Conservation (phyloP, 208 protist species). For the Trypanosoma vivax region DNA sequence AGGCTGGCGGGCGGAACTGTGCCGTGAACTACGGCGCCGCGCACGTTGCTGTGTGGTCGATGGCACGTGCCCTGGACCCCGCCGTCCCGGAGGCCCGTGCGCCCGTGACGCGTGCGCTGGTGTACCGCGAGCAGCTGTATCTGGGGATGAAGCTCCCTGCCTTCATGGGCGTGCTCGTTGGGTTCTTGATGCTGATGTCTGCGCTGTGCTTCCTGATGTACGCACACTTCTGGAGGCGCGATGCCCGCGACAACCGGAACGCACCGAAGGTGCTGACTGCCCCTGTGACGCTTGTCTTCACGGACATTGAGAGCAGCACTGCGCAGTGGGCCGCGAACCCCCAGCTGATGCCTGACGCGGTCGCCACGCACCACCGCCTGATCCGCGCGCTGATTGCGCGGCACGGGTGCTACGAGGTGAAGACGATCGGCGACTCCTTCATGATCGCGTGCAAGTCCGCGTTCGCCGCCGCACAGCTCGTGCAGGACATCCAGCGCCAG, state of each 20-base stretch:
- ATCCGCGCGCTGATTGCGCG: conserved; percentile 43
- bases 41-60: conserved; percentile 22
- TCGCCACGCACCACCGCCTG: conserved; percentile 56
- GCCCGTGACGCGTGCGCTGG: conserved; percentile 22
- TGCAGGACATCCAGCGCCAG: neutral
- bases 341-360: conserved; percentile 43
- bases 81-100: conserved; percentile 2
- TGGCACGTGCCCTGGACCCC: conserved; percentile 26
- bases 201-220: neutral
- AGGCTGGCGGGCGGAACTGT: neutral
- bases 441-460: neutral
- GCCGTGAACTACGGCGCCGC: conserved; percentile 44
- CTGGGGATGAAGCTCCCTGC: conserved; percentile 5
- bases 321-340: conserved; percentile 59
- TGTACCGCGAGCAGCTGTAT: conserved; percentile 8
- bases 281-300: conserved; percentile 67
- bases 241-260: conserved; percentile 28
- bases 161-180: conserved; percentile 25
- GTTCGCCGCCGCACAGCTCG: neutral
- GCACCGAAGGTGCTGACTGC: conserved; percentile 35
- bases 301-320: conserved; percentile 76
- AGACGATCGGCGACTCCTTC: conserved; percentile 77
- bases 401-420: conserved; percentile 75
- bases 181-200: conserved; percentile 1
- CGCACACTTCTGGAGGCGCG: conserved; percentile 18